phyloP scores from a whole-genome alignment of 371 early-diverging fungal genomes.

The Rhizopus delemar region DNA sequence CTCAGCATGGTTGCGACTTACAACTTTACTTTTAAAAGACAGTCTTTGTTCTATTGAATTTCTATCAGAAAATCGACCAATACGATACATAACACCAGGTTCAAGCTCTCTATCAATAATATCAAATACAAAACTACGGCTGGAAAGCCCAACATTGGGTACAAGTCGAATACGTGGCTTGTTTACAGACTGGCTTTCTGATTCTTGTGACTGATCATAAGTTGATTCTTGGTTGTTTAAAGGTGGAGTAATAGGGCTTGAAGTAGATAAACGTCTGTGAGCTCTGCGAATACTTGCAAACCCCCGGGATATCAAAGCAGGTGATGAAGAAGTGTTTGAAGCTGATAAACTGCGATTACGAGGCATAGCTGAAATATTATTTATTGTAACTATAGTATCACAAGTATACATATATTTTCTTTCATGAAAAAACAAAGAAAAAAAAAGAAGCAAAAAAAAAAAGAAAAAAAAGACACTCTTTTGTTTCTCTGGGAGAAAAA shows the following conservation, averaged over 20 bases:
- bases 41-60: constrained; percentile 63
- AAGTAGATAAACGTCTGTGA: constrained; percentile 28
- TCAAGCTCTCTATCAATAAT: constrained; percentile 77
- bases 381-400: background rate
- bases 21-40: constrained; percentile 93
- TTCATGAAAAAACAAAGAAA: background rate
- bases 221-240: background rate
- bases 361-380: constrained; percentile 22
- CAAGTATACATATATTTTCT: background rate
- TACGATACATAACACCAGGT: constrained; percentile 66
- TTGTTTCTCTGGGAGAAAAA: background rate
- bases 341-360: constrained; percentile 38
- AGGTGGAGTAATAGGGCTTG: constrained; percentile 19
- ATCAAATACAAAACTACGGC: constrained; percentile 78
- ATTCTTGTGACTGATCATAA: background rate
- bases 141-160: constrained; percentile 70
- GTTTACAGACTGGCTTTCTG: constrained; percentile 1
- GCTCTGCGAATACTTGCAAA: constrained; percentile 39
- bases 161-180: constrained; percentile 70
- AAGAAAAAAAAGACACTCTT: background rate
- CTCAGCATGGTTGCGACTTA: constrained; percentile 92
- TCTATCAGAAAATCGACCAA: constrained; percentile 83
- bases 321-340: constrained; percentile 17
- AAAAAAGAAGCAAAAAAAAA: background rate
- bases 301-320: constrained; percentile 37